Percentiles rank a stretch among this genome's conserved stretches.
phyloP scores from a whole-genome alignment of 345 rosid genomes.

The Reutealis trisperma region DNA sequence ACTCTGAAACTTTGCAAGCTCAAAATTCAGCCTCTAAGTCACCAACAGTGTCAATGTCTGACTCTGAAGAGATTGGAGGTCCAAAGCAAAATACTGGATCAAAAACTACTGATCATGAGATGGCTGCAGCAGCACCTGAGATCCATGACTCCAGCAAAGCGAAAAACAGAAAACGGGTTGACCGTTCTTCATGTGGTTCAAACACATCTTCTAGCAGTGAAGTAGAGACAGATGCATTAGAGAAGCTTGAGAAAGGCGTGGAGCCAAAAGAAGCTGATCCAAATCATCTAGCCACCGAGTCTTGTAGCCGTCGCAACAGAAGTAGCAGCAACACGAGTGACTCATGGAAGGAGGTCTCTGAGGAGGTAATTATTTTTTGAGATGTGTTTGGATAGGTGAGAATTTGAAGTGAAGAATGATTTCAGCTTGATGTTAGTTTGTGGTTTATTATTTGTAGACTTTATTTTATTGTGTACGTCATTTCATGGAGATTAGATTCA shows the following conservation, averaged over 20 bases:
- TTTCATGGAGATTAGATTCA: background rate
- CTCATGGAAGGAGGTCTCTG: constrained; percentile 89
- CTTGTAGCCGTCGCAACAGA: constrained; percentile 59
- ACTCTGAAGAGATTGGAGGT: constrained; percentile 56
- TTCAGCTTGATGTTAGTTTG: background rate
- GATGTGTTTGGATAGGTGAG: background rate
- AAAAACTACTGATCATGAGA: constrained; percentile 42
- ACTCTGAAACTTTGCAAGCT: constrained; percentile 57
- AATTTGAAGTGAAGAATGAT: background rate
- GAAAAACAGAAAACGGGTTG: constrained; percentile 64
- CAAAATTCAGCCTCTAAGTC: constrained; percentile 57
- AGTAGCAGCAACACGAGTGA: constrained; percentile 52
- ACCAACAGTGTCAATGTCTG: constrained; percentile 45
- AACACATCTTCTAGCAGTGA: constrained; percentile 88
- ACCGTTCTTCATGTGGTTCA: constrained; percentile 94
- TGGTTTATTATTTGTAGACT: background rate
- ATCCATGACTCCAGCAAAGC: constrained; percentile 51
- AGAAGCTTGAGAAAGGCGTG: constrained; percentile 51
- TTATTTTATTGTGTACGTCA: background rate
- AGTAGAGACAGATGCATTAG: constrained; percentile 66
- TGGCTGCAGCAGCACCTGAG: constrained; percentile 48
- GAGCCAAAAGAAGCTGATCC: constrained; percentile 57
- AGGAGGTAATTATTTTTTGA: constrained; percentile 51
- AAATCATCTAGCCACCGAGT: constrained; percentile 44
- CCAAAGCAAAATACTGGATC: constrained; percentile 37